These are phyloP conservation scores for Suaeda aralocaspica DNA, from an alignment of 148 eudicot genomes.

Conservation along the genomic window DNA sequence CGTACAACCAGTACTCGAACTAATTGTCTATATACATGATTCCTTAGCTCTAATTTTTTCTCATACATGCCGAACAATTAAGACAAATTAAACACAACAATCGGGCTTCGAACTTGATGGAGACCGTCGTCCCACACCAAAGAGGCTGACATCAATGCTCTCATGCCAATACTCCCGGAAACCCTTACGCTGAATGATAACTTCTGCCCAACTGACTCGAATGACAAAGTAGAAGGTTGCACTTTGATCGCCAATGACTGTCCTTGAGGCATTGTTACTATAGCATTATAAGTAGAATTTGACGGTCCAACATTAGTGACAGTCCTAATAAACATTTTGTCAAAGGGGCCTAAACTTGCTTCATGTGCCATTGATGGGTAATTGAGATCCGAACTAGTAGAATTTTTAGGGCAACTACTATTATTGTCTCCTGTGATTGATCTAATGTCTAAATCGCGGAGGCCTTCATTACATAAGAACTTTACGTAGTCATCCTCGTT, in stretches of 20 bases:
- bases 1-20: too few species aligned
- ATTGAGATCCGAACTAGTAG: constrained; percentile 29
- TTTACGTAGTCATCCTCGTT: constrained; percentile 25
- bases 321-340: constrained; percentile 23
- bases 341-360: constrained; percentile 18
- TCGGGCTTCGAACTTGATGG: constrained; percentile 47
- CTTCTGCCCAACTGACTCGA: constrained; percentile 25
- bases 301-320: constrained; percentile 40
- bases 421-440: constrained; percentile 22
- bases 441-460: constrained; percentile 1
- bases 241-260: constrained; percentile 21
- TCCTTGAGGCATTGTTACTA: neutral
- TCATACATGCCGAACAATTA: too few species aligned
- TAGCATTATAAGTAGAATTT: constrained; percentile 20
- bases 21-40: too few species aligned
- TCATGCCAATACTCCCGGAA: constrained; percentile 19
- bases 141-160: constrained; percentile 30
- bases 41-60: too few species aligned
- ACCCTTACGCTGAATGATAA: constrained; percentile 26
- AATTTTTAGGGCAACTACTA: neutral
- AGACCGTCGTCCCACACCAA: constrained; percentile 45
- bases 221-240: constrained; percentile 25
- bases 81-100: constrained; percentile 34
- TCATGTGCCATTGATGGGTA: constrained; percentile 33
- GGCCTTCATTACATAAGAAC: constrained; percentile 35